These are phyloP conservation scores for Juncus effusus DNA, from an alignment of 176 grass and related monocot genomes.

Conservation along the genomic window DNA sequence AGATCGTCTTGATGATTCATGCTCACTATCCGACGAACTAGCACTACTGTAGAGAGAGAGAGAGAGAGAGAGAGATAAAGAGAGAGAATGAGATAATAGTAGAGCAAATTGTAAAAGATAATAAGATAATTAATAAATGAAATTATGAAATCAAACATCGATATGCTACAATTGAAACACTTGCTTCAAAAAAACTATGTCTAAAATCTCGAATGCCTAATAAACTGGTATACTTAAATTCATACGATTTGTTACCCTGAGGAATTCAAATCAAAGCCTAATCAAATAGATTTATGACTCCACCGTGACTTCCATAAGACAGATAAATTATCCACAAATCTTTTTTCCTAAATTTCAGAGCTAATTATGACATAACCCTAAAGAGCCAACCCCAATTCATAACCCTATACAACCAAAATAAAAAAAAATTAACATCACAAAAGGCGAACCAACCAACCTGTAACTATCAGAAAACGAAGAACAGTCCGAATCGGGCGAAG, in stretches of 20 bases:
- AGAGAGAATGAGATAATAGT: neutral
- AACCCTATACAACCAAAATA: neutral
- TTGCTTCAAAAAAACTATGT: too few species aligned
- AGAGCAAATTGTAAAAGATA: neutral
- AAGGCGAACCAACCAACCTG: neutral
- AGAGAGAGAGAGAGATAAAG: neutral
- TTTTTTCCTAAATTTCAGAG: too few species aligned
- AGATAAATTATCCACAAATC: too few species aligned
- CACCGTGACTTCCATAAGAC: too few species aligned
- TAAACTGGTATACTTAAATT: too few species aligned
- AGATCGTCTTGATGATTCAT: neutral
- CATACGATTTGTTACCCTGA: too few species aligned
- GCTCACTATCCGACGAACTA: slow-evolving; percentile 16
- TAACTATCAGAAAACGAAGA: slow-evolving; percentile 16
- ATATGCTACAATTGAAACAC: too few species aligned
- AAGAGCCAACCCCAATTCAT: too few species aligned
- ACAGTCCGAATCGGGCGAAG: slow-evolving; percentile 3
- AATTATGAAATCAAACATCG: neutral
- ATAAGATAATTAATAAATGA: neutral
- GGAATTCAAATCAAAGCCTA: too few species aligned
- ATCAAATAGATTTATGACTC: too few species aligned
- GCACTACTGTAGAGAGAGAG: neutral
- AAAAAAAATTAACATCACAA: neutral
- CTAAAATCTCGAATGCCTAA: too few species aligned
- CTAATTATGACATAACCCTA: too few species aligned